Base-by-base conservation (phyloP, 345 rosid genomes). In the Gossypioides kirkii region DNA sequence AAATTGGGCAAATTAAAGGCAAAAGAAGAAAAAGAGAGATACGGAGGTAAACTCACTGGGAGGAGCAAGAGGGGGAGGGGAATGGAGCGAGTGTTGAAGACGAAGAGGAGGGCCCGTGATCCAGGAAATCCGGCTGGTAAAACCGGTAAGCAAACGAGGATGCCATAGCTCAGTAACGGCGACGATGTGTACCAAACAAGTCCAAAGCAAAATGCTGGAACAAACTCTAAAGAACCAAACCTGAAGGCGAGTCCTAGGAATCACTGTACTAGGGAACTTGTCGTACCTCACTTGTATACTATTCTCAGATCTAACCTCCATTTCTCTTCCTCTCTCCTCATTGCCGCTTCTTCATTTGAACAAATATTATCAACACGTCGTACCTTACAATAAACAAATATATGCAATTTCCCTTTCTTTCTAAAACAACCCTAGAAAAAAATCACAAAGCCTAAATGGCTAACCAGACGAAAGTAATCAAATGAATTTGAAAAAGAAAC, bases 171-270 rank as follows among this genome's bases (percentile, higher is more conserved):
- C 86, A 10, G 94, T 93, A 52, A 89, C 89, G 65, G 98, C 87
- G 28, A 92, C 82, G 47, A 92, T 86, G 86, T 95, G 99, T 73
- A 95, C 96, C 88, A 92, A 79, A 83, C 98, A 93, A 36, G 99
- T 95, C 99, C 99, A 95, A 26, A 95, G 74, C 89, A 95, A 82
- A 85, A 95, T 92, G 83, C 87, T 87, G 65, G 97, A 87, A 71
- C 99, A 95, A 23, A 92, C 90, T 75, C 96, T 85, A 2, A 91
- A 83, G 74, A 95, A 92, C 94, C 94, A 92, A 16, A 89, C 88
- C 82, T 91, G 91, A 22, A 88, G 77, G 32, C 99, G 80, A 28
- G 88, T 87, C 82, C 89, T 80, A 11, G 87, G 91, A 73, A 82
- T 81, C 81, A 73, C 83, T 66, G 83, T 87, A 78, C 81, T 77